Evolutionary conservation across 2,329 filamentous ascomycete species (phyloP).

Genomic region (Triangularia setosa): DNA sequence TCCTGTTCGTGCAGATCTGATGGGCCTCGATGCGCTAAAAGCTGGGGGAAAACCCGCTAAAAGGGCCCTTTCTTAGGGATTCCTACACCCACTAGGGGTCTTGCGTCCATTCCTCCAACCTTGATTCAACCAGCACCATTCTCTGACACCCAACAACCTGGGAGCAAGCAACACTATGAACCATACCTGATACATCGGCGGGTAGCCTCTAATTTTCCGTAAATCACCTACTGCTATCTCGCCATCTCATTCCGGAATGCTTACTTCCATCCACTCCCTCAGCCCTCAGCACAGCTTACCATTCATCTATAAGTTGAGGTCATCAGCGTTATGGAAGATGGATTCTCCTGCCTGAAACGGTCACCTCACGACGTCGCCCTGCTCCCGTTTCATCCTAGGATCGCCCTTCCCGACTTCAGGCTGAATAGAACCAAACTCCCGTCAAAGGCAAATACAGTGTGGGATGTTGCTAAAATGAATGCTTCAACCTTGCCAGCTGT

Average conservation of each 20-base stretch:
- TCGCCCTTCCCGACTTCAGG: slow-evolving; percentile 18
- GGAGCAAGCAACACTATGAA: neutral
- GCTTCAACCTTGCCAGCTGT: neutral
- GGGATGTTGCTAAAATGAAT: neutral
- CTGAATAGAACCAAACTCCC: slow-evolving; percentile 22
- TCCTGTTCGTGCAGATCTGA: slow-evolving; percentile 11
- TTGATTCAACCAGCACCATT: neutral
- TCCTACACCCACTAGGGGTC: neutral
- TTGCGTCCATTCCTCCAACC: neutral
- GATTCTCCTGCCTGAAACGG: slow-evolving; percentile 16
- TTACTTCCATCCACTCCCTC: neutral
- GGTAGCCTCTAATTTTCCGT: slow-evolving; percentile 5
- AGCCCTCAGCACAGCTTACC: neutral
- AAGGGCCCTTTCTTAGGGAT: neutral
- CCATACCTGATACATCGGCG: neutral
- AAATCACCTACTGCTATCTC: neutral
- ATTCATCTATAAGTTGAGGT: neutral
- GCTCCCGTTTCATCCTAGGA: neutral
- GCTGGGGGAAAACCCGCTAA: neutral
- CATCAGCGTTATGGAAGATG: neutral
- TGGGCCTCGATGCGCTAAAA: neutral
- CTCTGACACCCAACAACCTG: neutral
- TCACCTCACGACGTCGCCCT: neutral
- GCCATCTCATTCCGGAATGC: neutral
- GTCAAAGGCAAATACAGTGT: slow-evolving; percentile 3